Conservation (phyloP, 148 eudicot genomes). For the Oxyria digyna region DNA sequence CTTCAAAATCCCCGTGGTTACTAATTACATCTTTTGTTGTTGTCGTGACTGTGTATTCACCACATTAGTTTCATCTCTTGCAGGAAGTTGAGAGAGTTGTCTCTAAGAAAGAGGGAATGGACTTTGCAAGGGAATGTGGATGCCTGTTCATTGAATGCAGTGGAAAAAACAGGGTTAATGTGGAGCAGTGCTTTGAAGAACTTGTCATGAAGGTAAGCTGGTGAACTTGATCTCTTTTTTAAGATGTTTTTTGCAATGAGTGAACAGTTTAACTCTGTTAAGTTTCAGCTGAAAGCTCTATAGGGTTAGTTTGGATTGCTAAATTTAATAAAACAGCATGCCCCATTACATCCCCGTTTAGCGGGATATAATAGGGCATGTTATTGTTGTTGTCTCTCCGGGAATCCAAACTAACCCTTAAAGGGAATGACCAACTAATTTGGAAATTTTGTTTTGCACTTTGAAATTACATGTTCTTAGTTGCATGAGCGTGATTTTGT, state of each 20-base stretch:
- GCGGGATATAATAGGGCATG: no score
- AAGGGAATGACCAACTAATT: no score
- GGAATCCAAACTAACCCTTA: no score
- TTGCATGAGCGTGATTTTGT: neutral
- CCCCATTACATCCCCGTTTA: no score
- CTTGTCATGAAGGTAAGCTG: conserved; percentile 46
- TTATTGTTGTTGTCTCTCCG: no score
- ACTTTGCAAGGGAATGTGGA: conserved; percentile 58
- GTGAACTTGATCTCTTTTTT: neutral
- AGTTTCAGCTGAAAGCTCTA: no score
- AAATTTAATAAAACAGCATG: no score
- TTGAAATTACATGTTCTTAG: neutral
- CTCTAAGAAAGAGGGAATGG: conserved; percentile 54
- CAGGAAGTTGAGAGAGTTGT: conserved; percentile 66
- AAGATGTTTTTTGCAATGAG: neutral
- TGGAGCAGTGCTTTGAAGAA: conserved; percentile 67
- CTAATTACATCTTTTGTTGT: neutral
- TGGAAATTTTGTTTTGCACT: neutral
- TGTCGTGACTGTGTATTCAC: neutral
- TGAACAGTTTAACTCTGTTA: neutral
- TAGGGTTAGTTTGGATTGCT: no score
- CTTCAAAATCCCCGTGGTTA: neutral
- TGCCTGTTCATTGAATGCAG: conserved; percentile 63
- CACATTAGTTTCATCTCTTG: neutral
- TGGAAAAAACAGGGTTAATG: conserved; percentile 57